Conservation (phyloP, 192 early-diverging fungal species). For the Paraglomus occultum region DNA sequence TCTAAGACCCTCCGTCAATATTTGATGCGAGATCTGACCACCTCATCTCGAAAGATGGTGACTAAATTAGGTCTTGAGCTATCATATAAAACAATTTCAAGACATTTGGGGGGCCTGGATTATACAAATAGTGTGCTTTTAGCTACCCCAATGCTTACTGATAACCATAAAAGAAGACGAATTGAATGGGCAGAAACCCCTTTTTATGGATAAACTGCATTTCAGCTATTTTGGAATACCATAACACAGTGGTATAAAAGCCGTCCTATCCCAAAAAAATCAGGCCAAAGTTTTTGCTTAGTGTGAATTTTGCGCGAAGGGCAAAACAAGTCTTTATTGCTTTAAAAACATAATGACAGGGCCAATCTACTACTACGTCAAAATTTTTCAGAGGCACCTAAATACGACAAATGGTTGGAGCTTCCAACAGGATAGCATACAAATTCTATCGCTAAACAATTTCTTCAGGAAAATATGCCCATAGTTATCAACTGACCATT, state of each 20-base stretch:
- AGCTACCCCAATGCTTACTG: background rate
- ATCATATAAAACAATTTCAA: constrained; percentile 1
- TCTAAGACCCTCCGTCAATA: background rate
- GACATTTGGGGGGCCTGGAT: background rate
- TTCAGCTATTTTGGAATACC: constrained; percentile 1
- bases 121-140: background rate
- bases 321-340: background rate
- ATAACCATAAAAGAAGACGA: background rate
- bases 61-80: background rate
- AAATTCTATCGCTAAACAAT: background rate
- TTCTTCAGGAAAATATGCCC: background rate
- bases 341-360: too few species aligned
- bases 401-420: too few species aligned
- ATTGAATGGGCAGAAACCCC: constrained; percentile 7
- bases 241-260: background rate
- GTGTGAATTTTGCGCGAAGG: background rate
- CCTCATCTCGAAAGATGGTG: background rate
- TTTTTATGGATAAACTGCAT: constrained; percentile 8
- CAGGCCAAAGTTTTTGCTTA: background rate
- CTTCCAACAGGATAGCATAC: too few species aligned
- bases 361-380: too few species aligned
- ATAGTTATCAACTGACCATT: background rate
- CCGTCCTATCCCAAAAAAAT: constrained; percentile 8
- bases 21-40: background rate
- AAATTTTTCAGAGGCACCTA: too few species aligned